Evolutionary conservation across 164 flowering plant species (phyloP).

Genomic region (Cinnamomum chago): DNA sequence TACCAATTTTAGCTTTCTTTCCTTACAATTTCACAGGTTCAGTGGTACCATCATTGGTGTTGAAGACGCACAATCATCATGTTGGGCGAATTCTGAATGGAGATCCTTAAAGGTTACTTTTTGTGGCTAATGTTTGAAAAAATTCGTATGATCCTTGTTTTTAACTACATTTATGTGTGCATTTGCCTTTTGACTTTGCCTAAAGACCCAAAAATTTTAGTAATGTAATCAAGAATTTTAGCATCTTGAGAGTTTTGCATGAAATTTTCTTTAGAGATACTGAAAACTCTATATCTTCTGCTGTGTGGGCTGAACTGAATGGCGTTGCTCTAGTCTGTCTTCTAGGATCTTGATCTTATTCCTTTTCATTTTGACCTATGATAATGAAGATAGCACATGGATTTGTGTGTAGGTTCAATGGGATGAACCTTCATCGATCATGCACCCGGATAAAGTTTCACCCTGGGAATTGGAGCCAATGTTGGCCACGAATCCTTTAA

Average conservation of each 20-base stretch:
- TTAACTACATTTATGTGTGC: too few relatives aligned
- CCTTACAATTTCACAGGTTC: slow-evolving; percentile 41
- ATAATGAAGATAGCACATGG: not conserved
- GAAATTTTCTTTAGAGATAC: too few relatives aligned
- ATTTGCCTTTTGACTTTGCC: too few relatives aligned
- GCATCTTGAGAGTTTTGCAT: too few relatives aligned
- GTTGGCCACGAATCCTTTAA: slow-evolving; percentile 43
- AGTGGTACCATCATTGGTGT: slow-evolving; percentile 92
- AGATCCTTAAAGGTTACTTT: slow-evolving; percentile 76
- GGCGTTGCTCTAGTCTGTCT: too few relatives aligned
- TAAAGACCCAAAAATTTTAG: too few relatives aligned
- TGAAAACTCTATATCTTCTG: too few relatives aligned
- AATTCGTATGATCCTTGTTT: too few relatives aligned
- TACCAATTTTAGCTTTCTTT: not conserved
- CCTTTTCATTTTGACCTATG: too few relatives aligned
- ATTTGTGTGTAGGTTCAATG: slow-evolving; percentile 67
- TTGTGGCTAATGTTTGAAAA: not conserved
- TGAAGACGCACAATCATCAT: slow-evolving; percentile 46
- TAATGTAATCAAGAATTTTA: too few relatives aligned
- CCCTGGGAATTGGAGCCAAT: slow-evolving; percentile 94
- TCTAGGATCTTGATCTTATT: too few relatives aligned
- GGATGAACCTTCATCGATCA: slow-evolving; percentile 86
- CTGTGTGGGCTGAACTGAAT: too few relatives aligned
- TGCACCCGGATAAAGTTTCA: slow-evolving; percentile 84
- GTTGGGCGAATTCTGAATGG: slow-evolving; percentile 88